Evolutionary conservation across 2,329 filamentous ascomycete species (phyloP).

Genomic region (Cryphonectria radicalis): DNA sequence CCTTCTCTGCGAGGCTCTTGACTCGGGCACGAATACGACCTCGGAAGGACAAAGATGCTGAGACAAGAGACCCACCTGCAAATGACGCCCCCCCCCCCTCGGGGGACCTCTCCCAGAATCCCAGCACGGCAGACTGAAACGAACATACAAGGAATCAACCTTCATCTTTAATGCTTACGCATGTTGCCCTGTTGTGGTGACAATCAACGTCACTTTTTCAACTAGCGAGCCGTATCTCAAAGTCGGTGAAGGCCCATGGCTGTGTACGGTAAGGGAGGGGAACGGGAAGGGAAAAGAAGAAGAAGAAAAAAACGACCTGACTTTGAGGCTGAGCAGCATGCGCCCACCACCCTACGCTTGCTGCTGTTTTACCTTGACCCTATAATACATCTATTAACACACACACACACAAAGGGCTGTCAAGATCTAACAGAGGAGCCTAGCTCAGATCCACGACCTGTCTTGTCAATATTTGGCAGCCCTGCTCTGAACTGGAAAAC

Average conservation of each 20-base stretch:
- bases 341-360: background rate
- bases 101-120: too few relatives aligned
- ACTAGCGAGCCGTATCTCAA: background rate
- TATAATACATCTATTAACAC: background rate
- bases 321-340: background rate
- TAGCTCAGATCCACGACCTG: background rate
- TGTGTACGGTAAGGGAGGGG: background rate
- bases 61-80: background rate
- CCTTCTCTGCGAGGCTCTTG: background rate
- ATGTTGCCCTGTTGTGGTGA: background rate
- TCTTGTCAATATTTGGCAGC: too few relatives aligned
- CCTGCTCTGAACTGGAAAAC: background rate
- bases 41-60: background rate
- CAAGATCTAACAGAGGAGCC: background rate
- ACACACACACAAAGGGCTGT: background rate
- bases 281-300: background rate
- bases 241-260: background rate
- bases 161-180: background rate
- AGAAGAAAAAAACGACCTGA: background rate
- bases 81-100: background rate
- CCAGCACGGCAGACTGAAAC: background rate
- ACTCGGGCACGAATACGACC: background rate
- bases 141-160: background rate
- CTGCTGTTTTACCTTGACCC: background rate
- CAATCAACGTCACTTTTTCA: background rate